A percentile compares a stretch with the other conserved stretches of the same genome.
These are phyloP conservation scores for Suhomyces choctaworum DNA, from an alignment of 1,139 yeast species.

Conservation along the genomic window DNA sequence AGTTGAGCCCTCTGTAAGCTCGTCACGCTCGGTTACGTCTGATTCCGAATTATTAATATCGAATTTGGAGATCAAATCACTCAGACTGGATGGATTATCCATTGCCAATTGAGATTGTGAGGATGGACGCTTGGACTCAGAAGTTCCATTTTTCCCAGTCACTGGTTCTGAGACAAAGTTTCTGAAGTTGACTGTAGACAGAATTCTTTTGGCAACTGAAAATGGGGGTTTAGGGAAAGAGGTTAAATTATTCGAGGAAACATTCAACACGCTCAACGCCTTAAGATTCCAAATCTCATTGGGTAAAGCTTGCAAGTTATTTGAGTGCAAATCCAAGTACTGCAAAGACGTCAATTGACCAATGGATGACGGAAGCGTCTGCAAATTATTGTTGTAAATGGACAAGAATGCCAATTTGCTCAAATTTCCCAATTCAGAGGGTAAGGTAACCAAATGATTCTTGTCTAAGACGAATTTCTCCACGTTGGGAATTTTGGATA, in stretches of 20 bases:
- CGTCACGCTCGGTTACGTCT: conserved; percentile 4
- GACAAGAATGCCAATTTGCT: conserved; percentile 65
- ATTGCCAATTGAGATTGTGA: conserved; percentile 10
- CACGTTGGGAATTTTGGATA: conserved; percentile 61
- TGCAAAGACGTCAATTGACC: conserved; percentile 62
- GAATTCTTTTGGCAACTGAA: conserved; percentile 36
- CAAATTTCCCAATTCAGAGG: conserved; percentile 65
- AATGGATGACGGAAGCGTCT: conserved; percentile 67
- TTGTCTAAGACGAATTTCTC: conserved; percentile 78
- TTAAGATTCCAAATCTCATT: conserved; percentile 66
- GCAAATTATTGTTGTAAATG: conserved; percentile 72
- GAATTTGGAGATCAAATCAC: conserved; percentile 2
- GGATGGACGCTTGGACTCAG: conserved; percentile 15
- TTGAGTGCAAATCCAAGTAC: conserved; percentile 79
- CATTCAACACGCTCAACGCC: conserved; percentile 61
- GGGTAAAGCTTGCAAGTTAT: conserved; percentile 74
- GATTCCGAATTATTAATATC: conserved; percentile 7
- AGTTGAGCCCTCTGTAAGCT: conserved; percentile 8
- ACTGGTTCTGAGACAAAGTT: conserved; percentile 12
- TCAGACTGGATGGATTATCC: conserved; percentile 3
- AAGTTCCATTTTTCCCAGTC: conserved; percentile 7
- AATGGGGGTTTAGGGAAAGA: conserved; percentile 62
- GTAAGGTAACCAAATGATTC: conserved; percentile 78
- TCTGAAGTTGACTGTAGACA: conserved; percentile 32
- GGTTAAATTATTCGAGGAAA: conserved; percentile 76